Conservation (phyloP, 176 grass and related monocot genomes). For the Aegilops speltoides region DNA sequence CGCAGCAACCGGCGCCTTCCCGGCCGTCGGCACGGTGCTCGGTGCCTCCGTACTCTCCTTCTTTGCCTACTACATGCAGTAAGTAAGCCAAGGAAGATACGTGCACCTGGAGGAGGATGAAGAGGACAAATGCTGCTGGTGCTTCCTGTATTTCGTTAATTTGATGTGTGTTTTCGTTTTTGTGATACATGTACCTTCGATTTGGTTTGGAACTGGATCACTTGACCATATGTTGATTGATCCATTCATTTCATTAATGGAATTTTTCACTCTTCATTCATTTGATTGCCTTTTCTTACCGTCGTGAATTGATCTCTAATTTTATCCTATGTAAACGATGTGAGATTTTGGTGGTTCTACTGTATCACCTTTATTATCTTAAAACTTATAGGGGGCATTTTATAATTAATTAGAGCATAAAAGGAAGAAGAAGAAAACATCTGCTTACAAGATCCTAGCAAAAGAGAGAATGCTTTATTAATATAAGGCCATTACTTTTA, state of each 20-base stretch:
- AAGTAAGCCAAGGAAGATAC: conserved; percentile 31
- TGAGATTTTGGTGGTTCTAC: not conserved
- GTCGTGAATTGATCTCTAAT: not conserved
- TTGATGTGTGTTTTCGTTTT: not conserved
- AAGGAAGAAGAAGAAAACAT: not conserved
- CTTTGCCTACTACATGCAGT: conserved; percentile 80
- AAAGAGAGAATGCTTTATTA: not conserved
- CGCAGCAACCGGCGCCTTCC: conserved; percentile 24
- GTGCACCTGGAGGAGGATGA: not conserved
- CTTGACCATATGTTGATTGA: conserved; percentile 19
- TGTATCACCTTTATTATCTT: not conserved
- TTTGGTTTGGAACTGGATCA: conserved; percentile 10
- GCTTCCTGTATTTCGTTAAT: not conserved
- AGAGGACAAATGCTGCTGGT: not conserved
- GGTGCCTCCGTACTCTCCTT: conserved; percentile 72
- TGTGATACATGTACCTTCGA: not conserved
- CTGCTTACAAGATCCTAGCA: not conserved
- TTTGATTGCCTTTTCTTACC: conserved; percentile 10
- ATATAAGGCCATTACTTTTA: not conserved
- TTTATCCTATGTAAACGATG: conserved; percentile 11
- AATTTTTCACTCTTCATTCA: not conserved
- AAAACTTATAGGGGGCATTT: not conserved
- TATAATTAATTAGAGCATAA: not conserved
- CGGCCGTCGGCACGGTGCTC: conserved; percentile 45
- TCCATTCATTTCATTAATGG: conserved; percentile 26